Base-by-base conservation (phyloP, 495 filamentous ascomycete species). In the Penicillium salamii region DNA sequence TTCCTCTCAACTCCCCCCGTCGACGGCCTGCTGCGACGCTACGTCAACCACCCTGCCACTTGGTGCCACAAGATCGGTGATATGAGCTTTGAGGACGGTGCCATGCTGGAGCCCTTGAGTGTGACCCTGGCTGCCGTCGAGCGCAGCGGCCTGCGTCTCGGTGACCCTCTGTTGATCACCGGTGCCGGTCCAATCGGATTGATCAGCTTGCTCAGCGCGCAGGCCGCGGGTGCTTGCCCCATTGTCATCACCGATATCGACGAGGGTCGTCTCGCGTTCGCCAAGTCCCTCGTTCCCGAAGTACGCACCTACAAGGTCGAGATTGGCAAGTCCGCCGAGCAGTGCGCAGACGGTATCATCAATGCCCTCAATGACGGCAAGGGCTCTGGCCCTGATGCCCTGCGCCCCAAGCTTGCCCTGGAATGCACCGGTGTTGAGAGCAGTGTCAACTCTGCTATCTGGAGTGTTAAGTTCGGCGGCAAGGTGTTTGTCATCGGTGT, bases 401-500 rank as follows among this genome's bases (percentile, higher is more conserved):
- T 89, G 57, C 83, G 91, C 66, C 88, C 89, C 0, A 81, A 85
- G 20, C 67, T 95, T 26, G 86, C 81, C 17, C 65, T 97, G 62
- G 91, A 97, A 71, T 97, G 91, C 71, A 95, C 91, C 0, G 91
- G 91, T 19, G 89, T 93, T n/a, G 90, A 96, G 74, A 88, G 84
- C 70, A 88, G 83, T 63, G 84, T 97, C 59, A 80, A 81, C 17
- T 80, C 89, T 28, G 88, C 90, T 36, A 91, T 97, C 65, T 90
- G 88, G 78, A 84, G 87, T 26, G 81, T 90, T 55, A 90, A 91
- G 67, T 96, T 95, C 58, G 91, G 90, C 48, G 91, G 91, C 46
- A 93, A 91, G 74, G 91, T 97, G 28, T 95, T 95, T 59, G 84
- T 96, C 37, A 90, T 93, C 55, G 91, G 91, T 20, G 91, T 96